Base-by-base conservation (phyloP, 768 basidiomycete species). In the Agrocybe pediades region DNA sequence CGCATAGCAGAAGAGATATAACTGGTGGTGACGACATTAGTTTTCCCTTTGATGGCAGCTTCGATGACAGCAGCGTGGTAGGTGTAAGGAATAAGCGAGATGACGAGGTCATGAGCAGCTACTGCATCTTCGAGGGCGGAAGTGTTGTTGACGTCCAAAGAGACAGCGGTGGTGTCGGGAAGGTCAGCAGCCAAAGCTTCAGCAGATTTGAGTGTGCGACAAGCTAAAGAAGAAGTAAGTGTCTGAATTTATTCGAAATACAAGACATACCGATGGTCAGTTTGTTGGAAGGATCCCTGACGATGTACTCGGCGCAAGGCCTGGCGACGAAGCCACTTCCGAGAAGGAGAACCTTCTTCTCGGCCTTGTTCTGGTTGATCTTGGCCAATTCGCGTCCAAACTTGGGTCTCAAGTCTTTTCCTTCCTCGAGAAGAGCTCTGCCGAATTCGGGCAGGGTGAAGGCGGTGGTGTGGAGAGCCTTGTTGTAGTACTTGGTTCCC, bases 21-120 rank as follows among this genome's bases (percentile, higher is more conserved):
- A 55, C 88, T 91, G 20, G 97, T 98, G 33, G 97, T 98, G 61
- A 99, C 93, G 33, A 98, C 95, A 68, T 97, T 78, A 24, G 89
- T 93, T 76, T 92, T 95, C 65, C 83, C 73, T 71, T 85, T 86
- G 79, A 95, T 91, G 40, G 92, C 93, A 9, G 94, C 88, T 70
- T 90, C 86, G 75, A 98, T 95, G 66, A 99, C 93, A 24, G 78
- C 76, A 15, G 86, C 85, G 69, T 98, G 97, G 78, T 86, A 77
- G 51, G 86, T 92, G 80, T 98, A 98, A 0, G 97, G 97, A 60
- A 99, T 95, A 65, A 99, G 85, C 7, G 93, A 95, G 67, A 98
- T 91, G 69, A 98, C 93, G 46, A 98, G 82, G 70, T 98, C 94
- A 69, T 92, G 88, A 42, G 82, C 86, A 19, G 89, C 90, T 51